Percentiles rank a stretch among this genome's conserved stretches.
Conservation (phyloP, 140 eudicot genomes). For the Stevia rebaudiana region DNA sequence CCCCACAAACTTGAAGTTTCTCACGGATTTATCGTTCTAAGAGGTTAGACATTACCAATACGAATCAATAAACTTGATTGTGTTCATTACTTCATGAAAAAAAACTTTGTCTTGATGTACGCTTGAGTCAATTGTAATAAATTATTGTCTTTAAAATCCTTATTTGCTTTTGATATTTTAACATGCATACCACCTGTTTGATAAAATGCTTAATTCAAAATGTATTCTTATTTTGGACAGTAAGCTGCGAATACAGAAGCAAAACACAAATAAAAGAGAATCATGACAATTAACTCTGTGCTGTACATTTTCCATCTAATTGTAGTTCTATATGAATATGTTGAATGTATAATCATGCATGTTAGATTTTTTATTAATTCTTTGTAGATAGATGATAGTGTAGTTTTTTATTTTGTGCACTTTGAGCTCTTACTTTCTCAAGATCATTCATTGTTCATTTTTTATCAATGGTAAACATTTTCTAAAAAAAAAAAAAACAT, state of each 20-base stretch:
- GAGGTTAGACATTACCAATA: too few relatives aligned
- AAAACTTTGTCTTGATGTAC: too few relatives aligned
- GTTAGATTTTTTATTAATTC: neutral
- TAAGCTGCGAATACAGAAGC: neutral
- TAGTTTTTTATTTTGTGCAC: neutral
- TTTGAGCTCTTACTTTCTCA: neutral
- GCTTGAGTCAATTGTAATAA: too few relatives aligned
- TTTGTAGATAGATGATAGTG: slow-evolving; percentile 13
- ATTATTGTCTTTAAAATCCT: too few relatives aligned
- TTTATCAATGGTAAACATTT: slow-evolving; percentile 5
- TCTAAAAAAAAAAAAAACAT: neutral
- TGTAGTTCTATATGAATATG: neutral
- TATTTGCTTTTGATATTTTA: neutral
- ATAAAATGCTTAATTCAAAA: neutral
- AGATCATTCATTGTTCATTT: neutral
- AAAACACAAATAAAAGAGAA: neutral
- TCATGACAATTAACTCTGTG: neutral
- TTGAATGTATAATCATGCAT: neutral
- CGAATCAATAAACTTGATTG: too few relatives aligned
- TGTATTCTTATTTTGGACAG: neutral
- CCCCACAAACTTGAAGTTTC: too few relatives aligned
- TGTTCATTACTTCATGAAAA: too few relatives aligned
- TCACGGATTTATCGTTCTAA: too few relatives aligned
- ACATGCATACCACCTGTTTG: neutral
- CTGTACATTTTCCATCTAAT: neutral